These are phyloP conservation scores for Phytophthora rubi DNA, from an alignment of 352 stramenopile species.

Conservation along the genomic window DNA sequence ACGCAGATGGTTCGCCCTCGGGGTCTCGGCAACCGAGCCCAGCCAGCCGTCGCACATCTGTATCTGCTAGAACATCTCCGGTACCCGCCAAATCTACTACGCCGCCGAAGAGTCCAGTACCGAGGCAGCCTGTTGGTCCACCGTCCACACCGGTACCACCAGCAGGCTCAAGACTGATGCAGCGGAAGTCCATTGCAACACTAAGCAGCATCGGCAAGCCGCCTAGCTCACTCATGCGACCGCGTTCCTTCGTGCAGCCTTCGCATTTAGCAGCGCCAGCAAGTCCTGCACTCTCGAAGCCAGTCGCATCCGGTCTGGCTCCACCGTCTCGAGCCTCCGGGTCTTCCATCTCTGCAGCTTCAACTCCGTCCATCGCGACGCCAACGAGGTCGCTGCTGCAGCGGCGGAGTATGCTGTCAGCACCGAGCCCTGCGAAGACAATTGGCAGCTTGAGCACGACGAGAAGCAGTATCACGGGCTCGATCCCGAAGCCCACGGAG, in stretches of 20 bases:
- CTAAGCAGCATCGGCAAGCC: conserved; percentile 19
- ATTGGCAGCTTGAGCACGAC: background rate
- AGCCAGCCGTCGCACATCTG: conserved; percentile 3
- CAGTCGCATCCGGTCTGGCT: conserved; percentile 10
- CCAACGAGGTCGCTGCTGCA: conserved; percentile 17
- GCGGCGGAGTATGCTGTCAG: conserved; percentile 11
- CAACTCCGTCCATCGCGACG: conserved; percentile 3
- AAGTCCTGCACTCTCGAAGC: background rate
- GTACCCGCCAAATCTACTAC: conserved; percentile 1
- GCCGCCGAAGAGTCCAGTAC: background rate
- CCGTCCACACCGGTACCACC: conserved; percentile 1
- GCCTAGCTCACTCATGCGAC: conserved; percentile 15
- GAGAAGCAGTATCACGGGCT: conserved; percentile 12
- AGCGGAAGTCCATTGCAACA: conserved; percentile 12
- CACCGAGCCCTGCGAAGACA: conserved; percentile 14
- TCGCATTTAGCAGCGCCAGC: background rate
- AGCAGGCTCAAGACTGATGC: conserved; percentile 17
- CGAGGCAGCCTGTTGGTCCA: background rate
- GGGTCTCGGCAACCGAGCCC: conserved; percentile 5
- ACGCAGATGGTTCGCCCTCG: background rate
- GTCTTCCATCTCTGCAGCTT: conserved; percentile 1
- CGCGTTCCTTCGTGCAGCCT: conserved; percentile 22
- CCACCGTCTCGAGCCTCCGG: conserved; percentile 2
- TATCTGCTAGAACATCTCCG: conserved; percentile 13
- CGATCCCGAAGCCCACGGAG: conserved; percentile 19